Evolutionary conservation across 148 eudicot species (phyloP).

Genomic region (Diospyros lotus): DNA sequence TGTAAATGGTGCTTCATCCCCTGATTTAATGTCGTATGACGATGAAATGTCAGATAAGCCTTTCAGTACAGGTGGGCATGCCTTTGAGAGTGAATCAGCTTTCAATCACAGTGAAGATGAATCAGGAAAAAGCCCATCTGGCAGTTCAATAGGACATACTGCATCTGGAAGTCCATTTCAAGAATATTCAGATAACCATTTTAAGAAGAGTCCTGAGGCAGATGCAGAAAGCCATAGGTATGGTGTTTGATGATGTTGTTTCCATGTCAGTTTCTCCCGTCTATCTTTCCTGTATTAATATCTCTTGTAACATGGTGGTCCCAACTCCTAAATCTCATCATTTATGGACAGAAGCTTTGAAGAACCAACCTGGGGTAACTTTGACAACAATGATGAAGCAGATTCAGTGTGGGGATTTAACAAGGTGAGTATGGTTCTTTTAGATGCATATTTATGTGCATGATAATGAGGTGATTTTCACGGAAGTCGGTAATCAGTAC

Average conservation of each 20-base stretch:
- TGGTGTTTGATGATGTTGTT: conserved; percentile 10
- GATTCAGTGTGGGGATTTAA: conserved; percentile 96
- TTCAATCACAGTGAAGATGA: conserved; percentile 75
- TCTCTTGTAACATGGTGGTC: background rate
- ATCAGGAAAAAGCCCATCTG: conserved; percentile 71
- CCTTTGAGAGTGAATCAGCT: conserved; percentile 59
- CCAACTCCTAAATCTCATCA: background rate
- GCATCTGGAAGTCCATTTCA: conserved; percentile 54
- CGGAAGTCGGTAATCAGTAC: background rate
- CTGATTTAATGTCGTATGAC: conserved; percentile 53
- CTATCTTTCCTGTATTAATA: background rate
- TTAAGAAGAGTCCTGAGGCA: conserved; percentile 65
- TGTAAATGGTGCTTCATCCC: conserved; percentile 43
- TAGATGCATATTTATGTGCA: background rate
- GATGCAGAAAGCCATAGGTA: conserved; percentile 74
- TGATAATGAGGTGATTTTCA: no score
- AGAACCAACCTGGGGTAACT: conserved; percentile 79
- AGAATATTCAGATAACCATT: conserved; percentile 58
- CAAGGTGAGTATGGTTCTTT: conserved; percentile 39
- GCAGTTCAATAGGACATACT: conserved; percentile 56
- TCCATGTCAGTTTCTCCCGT: conserved; percentile 6
- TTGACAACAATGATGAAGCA: conserved; percentile 78
- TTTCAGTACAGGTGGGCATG: conserved; percentile 34
- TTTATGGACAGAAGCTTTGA: conserved; percentile 60
- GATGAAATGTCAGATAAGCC: conserved; percentile 52